Evolutionary conservation across 495 filamentous ascomycete species (phyloP), one percentile per base, ranked within the genome.

Genomic region (Aspergillus cristatus): DNA sequence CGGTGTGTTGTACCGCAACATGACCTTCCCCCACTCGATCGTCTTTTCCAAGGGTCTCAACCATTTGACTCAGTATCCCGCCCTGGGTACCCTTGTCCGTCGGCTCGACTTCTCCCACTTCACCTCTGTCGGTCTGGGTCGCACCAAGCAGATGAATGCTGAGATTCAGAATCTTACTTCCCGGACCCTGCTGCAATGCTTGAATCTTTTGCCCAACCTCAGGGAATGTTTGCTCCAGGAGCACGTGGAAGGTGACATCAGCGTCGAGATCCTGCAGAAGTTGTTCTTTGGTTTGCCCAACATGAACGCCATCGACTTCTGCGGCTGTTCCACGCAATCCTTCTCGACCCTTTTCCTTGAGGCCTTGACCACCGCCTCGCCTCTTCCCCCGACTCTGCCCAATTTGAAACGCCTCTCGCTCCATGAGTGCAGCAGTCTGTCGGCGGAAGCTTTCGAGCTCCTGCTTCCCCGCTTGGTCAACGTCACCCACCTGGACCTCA

Each of bases 81-180:
- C 78, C 10, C 68, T 89, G 35, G 86, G 86, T 13, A 82, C 79
- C 22, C 76, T 91, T 37, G 84, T 91, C 25, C 76, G 81, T 35
- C 79, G 86, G 28, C 63, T 91, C 18, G 86, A 94, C 60, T 88
- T 94, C 57, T 86, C 84, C 30, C 84, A 89, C 66, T 90, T 89
- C 61, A 91, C 86, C 51, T 86, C 86, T 5, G 73, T 84, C 13
- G 84, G 84, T 17, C 67, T 88, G 25, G 87, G 88, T 48, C 75
- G 80, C 34, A 90, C 82, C 31, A 82, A 76, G 48, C 77, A 82
- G 61, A 82, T 87, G 74, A 84, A 86, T 32, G 65, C 73, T 26
- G 75, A 85, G 57, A 84, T 87, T 47, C 81, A 81, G 57, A 89
- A 89, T 56, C 58, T 94, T 49, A 94, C 86, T 17, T 70, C 82